Evolutionary conservation across 164 flowering plant species (phyloP).

Genomic region (grape (Vitis vinifera)): DNA sequence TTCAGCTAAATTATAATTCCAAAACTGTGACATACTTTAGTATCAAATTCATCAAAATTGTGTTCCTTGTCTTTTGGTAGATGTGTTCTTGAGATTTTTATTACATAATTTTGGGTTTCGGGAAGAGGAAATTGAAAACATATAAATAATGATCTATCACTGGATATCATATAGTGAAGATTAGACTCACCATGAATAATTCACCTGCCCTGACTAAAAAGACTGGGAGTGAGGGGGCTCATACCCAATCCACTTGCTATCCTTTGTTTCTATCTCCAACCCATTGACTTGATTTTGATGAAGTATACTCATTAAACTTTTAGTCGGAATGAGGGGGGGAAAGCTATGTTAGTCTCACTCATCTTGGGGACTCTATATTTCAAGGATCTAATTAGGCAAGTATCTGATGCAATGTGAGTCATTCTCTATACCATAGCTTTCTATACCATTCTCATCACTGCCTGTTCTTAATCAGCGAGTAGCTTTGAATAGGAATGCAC

Average conservation of each 20-base stretch:
- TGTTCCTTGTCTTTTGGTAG: too few species aligned
- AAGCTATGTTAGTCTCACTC: constrained; percentile 5
- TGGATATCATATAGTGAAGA: background rate
- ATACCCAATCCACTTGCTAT: constrained; percentile 29
- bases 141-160: background rate
- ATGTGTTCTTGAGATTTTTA: too few species aligned
- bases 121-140: background rate
- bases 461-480: constrained; percentile 12
- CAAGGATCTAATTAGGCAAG: constrained; percentile 18
- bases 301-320: constrained; percentile 15
- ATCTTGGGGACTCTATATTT: constrained; percentile 15
- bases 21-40: too few species aligned
- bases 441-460: constrained; percentile 26
- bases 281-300: constrained; percentile 21
- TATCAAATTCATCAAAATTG: background rate
- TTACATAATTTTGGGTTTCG: too few species aligned
- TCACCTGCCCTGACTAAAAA: constrained; percentile 35
- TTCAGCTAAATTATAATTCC: too few species aligned
- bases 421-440: constrained; percentile 21
- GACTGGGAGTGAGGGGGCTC: too few species aligned
- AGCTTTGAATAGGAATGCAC: constrained; percentile 12
- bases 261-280: constrained; percentile 16
- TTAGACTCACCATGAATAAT: constrained; percentile 22
- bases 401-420: constrained; percentile 13
- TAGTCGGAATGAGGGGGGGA: constrained; percentile 22